A percentile compares a stretch with the other conserved stretches of the same genome.
Conservation (phyloP, 179 eudicot genomes). For the Beta corolliflora region DNA sequence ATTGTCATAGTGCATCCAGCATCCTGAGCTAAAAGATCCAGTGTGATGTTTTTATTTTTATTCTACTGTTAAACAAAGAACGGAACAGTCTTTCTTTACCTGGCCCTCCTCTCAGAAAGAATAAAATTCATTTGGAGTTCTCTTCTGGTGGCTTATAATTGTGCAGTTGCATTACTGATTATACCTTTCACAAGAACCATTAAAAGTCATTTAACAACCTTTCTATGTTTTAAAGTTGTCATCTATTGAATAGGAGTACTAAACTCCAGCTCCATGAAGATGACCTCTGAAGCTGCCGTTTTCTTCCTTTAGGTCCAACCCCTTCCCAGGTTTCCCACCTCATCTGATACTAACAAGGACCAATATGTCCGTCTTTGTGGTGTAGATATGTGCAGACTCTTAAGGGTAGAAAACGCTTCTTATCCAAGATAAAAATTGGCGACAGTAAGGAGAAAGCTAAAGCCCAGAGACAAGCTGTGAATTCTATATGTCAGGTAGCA, state of each 20-base stretch:
- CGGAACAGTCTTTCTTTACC: background rate
- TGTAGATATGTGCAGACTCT: conserved; percentile 84
- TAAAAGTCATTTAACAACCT: background rate
- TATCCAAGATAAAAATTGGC: conserved; percentile 82
- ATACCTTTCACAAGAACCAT: background rate
- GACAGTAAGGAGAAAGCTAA: conserved; percentile 80
- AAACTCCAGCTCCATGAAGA: background rate
- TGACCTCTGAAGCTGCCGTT: background rate
- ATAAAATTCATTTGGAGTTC: too few relatives aligned
- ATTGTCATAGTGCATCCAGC: background rate
- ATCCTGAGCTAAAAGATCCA: background rate
- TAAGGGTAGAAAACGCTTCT: conserved; percentile 88
- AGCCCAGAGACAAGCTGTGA: conserved; percentile 99
- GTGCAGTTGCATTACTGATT: background rate
- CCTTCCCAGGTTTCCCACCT: background rate
- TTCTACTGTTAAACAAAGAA: background rate
- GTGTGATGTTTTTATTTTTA: background rate
- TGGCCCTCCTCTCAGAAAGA: background rate
- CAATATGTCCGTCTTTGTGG: conserved; percentile 21
- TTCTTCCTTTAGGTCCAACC: background rate
- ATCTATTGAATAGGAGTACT: background rate
- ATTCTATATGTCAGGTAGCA: conserved; percentile 94
- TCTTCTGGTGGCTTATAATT: too few relatives aligned
- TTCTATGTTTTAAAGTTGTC: background rate
- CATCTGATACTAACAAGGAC: background rate